Percentiles rank a stretch among this genome's conserved stretches.
Conservation (phyloP, 768 basidiomycete genomes). For the Clavaria fumosa region DNA sequence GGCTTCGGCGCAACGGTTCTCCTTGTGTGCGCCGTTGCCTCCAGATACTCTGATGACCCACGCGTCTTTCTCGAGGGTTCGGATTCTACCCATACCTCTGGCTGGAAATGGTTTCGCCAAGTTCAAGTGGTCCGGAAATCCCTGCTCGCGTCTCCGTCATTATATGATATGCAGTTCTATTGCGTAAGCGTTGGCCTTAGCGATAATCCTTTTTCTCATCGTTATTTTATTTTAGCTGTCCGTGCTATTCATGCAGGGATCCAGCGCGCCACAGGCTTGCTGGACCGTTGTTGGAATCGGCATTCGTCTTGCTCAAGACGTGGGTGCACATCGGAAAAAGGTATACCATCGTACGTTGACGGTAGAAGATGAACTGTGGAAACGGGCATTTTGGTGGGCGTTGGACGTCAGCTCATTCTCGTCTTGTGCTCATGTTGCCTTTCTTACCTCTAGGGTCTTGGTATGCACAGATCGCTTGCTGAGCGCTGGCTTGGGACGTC, state of each 20-base stretch:
- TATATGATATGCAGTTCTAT: conserved; percentile 62
- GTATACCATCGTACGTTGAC: conserved; percentile 20
- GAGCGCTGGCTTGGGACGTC: conserved; percentile 45
- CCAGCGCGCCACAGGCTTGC: conserved; percentile 34
- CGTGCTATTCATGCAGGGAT: conserved; percentile 31
- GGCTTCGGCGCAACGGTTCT: conserved; percentile 34
- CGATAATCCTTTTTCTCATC: not conserved
- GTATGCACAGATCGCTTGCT: conserved; percentile 31
- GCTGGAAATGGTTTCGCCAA: conserved; percentile 55
- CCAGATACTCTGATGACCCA: conserved; percentile 39
- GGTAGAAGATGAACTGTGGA: conserved; percentile 59
- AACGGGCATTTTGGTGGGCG: conserved; percentile 45
- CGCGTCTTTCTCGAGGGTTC: conserved; percentile 35
- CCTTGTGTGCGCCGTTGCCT: conserved; percentile 20
- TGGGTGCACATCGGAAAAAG: conserved; percentile 47
- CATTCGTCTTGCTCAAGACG: conserved; percentile 59
- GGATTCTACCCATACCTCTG: conserved; percentile 30
- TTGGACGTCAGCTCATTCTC: not conserved
- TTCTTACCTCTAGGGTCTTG: conserved; percentile 26
- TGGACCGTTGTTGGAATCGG: conserved; percentile 57
- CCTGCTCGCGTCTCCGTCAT: conserved; percentile 38
- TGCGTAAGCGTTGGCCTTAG: conserved; percentile 25
- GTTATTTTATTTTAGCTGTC: conserved; percentile 23
- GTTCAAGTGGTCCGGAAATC: conserved; percentile 47
- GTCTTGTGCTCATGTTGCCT: not conserved